Base-by-base conservation (phyloP, 108 stramenopile genomes). In the Cyclostephanos tholiformis region DNA sequence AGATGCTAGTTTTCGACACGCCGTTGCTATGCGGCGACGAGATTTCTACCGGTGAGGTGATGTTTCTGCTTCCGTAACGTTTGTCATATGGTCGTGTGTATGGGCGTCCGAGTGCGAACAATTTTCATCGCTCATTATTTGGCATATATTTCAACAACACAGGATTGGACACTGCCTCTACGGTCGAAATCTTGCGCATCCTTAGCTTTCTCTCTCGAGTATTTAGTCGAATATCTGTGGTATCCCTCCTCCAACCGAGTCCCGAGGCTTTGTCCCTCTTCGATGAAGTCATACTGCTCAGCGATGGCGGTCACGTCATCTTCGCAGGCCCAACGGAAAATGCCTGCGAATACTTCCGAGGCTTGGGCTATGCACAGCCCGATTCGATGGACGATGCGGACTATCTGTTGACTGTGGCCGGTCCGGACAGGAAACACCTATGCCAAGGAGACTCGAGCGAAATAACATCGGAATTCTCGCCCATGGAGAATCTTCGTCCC, bases 171-270 rank as follows among this genome's bases (percentile, higher is more conserved):
- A 56, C 84, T 27, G 86, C 88, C 11, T 85, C 90, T 4, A 89
- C 92, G 0, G 84, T 82, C 25, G 92, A 92, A 73, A 90, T 93
- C 48, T 55, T 90, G 27, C 39, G 71, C 22, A 66, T 79, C 49
- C 57, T 87, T 30, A 49, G 58, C 63, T 60, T 58, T 26, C 44
- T 67, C 32, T 41, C 79, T 12, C 72, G 76, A 7, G 26, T 51
- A 35, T 49, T 88, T 36, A 44, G 41, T 7, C 55, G 51, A n/a
- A 84, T 84, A 11, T 25, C 79, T 1, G 89, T 92, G 6, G 77
- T 90, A 20, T 79, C 87, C 8, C 87, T 94, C 17, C 87, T 91
- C 6, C 92, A 94, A 72, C 91, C 92, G 11, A 78, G 87, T 43
- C 90, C 88, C 20, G 91, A 77, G 19, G 85, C 86, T 25, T 88